These are phyloP conservation scores for Hypoxylon sp. DNA, from an alignment of 2,329 filamentous ascomycete genomes.

Conservation along the genomic window DNA sequence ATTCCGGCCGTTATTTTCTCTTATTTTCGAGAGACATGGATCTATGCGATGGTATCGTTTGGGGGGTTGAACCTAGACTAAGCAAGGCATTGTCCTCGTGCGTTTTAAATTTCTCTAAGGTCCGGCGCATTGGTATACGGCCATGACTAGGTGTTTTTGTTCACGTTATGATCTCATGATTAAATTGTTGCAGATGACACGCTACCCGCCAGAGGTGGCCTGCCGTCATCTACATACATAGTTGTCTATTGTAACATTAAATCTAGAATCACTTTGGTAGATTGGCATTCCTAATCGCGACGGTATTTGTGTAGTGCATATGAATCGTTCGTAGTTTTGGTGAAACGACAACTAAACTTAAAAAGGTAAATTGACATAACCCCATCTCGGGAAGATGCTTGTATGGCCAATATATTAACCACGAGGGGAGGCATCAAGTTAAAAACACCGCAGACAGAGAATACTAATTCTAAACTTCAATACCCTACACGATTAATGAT, in stretches of 20 bases:
- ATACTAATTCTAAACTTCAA: background rate
- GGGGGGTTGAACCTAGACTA: background rate
- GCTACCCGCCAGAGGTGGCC: constrained; percentile 1
- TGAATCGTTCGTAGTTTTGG: no score
- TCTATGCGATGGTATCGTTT: background rate
- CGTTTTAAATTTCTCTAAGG: background rate
- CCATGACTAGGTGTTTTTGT: constrained; percentile 8
- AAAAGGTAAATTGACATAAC: no score
- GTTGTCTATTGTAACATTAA: constrained; percentile 1
- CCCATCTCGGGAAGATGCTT: no score
- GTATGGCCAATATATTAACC: background rate
- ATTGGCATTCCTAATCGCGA: background rate
- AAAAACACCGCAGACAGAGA: background rate
- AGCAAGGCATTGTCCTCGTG: constrained; percentile 1
- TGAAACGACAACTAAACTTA: no score
- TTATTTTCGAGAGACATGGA: background rate
- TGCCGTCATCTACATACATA: background rate
- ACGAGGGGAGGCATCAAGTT: background rate
- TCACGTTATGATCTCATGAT: constrained; percentile 17
- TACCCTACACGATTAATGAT: background rate
- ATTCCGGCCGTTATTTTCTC: background rate
- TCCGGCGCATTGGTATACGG: background rate
- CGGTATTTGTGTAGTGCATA: no score
- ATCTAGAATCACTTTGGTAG: no score
- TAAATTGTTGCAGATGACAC: background rate